Evolutionary conservation across 768 basidiomycete species (phyloP), one percentile per base, ranked within the genome.

Genomic region (Tricholoma hemisulphureum): DNA sequence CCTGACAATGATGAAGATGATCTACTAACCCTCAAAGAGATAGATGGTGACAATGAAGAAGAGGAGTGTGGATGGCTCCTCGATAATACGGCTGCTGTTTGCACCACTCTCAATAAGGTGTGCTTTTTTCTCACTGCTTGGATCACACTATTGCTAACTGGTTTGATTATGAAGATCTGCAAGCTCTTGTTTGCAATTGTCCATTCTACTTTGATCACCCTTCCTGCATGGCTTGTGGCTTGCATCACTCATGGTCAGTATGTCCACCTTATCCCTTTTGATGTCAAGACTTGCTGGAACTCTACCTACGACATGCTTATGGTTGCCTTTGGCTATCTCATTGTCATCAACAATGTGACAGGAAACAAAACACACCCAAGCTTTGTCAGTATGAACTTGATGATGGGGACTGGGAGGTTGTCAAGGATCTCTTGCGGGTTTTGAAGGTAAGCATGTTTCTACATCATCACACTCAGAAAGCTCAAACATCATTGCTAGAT

Each of bases 301-400:
- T n/a, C n/a, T n/a, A n/a, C n/a, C n/a, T 75, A 60, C 45, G 60
- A 70, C 26, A 75, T 78, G 74, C 56, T 76, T 2, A 35, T 58
- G 5, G 64, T 69, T 52, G 65, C 66, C 0, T 2, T 70, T 1
- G 37, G 69, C 8, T 70, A 77, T 51, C 55, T 62, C 3, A 21
- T 34, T 13, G 69, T 64, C 2, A 18, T 73, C 29, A 56, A 70
- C n/a, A 26, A 35, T n/a, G 55, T 74, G 7, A 71, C 69, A 11
- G 57, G 7, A 1, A 53, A 65, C 16, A 39, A 58, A 21, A n/a
- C n/a, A 43, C 53, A 4, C 53, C 48, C n/a, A 55, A 56, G 1
- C 57, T 70, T 5, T 34, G 46, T 2, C 52, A 45, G 23, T 70
- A 57, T 51, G 59, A 66, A 32, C 48, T 71, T 31, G 35, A 34